phyloP scores from a whole-genome alignment of 148 eudicot species.

The Cornus florida region DNA sequence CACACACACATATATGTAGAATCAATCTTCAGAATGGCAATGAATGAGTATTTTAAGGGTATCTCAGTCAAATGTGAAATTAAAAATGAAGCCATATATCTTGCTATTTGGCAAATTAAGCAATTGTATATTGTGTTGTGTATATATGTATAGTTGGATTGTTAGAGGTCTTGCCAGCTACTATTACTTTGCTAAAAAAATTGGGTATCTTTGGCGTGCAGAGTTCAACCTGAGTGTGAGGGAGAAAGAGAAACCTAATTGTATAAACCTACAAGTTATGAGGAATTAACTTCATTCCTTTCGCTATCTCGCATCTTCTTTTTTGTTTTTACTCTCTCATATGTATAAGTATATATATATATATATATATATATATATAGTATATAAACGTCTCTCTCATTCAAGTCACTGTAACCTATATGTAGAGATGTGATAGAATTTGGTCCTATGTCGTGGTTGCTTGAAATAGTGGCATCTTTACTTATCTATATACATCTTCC shows the following conservation, averaged over 20 bases:
- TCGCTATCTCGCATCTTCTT: not conserved
- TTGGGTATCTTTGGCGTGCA: conserved; percentile 15
- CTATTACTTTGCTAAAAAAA: not conserved
- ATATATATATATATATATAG: not conserved
- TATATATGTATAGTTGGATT: not conserved
- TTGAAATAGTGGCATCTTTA: conserved; percentile 25
- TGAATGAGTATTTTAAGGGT: too few species aligned
- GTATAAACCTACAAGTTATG: not conserved
- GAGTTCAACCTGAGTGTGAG: not conserved
- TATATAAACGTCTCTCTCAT: not conserved
- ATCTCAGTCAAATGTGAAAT: too few species aligned
- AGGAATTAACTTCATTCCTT: not conserved
- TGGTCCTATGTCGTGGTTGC: conserved; percentile 35
- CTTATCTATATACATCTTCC: not conserved
- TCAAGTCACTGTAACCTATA: conserved; percentile 6
- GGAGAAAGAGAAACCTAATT: not conserved
- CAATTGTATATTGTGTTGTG: not conserved
- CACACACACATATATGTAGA: too few species aligned
- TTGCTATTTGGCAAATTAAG: not conserved
- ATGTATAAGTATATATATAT: not conserved
- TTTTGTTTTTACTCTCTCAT: not conserved
- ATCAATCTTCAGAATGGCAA: too few species aligned
- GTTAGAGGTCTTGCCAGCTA: not conserved
- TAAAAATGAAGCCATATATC: not conserved
- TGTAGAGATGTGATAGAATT: conserved; percentile 28